Conservation (phyloP, 352 stramenopile species). For the Globisporangium alternatum region DNA sequence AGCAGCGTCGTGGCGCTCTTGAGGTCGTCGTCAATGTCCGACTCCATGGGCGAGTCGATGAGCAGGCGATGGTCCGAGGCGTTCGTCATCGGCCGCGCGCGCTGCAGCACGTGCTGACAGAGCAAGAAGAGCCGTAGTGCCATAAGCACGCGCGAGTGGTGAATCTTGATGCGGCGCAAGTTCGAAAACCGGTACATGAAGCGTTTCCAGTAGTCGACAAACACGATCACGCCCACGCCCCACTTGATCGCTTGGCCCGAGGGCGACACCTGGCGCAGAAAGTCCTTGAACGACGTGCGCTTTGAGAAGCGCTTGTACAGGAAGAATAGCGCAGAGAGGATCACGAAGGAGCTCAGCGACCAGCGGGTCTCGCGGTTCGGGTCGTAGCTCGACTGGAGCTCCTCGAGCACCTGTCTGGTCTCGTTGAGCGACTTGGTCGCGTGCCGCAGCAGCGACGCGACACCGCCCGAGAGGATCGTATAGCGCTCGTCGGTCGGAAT, state of each 20-base stretch:
- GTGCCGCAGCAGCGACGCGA: conserved; percentile 76
- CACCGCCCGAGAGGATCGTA: conserved; percentile 76
- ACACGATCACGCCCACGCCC: conserved; percentile 44
- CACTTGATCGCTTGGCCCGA: conserved; percentile 66
- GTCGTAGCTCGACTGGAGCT: conserved; percentile 82
- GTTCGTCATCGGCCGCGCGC: conserved; percentile 64
- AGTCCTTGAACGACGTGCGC: conserved; percentile 64
- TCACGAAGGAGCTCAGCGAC: conserved; percentile 70
- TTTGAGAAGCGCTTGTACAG: conserved; percentile 74
- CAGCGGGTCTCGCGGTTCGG: conserved; percentile 81
- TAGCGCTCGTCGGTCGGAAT: conserved; percentile 80
- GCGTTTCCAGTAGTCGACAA: conserved; percentile 73
- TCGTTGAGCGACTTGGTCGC: conserved; percentile 83
- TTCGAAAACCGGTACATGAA: conserved; percentile 83
- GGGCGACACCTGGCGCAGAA: conserved; percentile 62
- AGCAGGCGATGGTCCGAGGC: conserved; percentile 72
- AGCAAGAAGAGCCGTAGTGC: conserved; percentile 77
- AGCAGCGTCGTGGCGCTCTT: conserved; percentile 83
- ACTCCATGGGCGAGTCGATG: conserved; percentile 82
- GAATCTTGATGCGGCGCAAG: conserved; percentile 79
- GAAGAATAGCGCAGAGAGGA: conserved; percentile 48
- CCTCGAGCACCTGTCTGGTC: conserved; percentile 71
- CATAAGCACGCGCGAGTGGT: conserved; percentile 84
- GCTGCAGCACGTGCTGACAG: conserved; percentile 81
- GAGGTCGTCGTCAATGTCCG: conserved; percentile 85